phyloP scores from a whole-genome alignment of 2,329 filamentous ascomycete genomes.

The Hirsutella thompsonii region DNA sequence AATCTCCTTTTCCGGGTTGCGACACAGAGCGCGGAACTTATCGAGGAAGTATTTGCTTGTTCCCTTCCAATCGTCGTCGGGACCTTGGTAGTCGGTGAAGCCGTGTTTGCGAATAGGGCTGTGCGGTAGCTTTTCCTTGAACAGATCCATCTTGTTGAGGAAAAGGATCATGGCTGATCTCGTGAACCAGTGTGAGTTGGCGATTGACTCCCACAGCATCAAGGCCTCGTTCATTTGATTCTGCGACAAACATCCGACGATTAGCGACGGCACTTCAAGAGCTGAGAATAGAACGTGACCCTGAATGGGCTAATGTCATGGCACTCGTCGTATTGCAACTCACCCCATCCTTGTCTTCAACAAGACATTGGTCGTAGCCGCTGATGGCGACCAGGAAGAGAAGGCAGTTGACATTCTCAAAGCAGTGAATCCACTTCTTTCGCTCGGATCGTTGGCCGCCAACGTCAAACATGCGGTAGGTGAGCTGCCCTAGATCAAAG shows the following conservation, averaged over 20 bases:
- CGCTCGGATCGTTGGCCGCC: slow-evolving; percentile 90
- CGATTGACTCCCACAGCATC: slow-evolving; percentile 77
- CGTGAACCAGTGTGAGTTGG: slow-evolving; percentile 83
- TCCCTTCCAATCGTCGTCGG: slow-evolving; percentile 80
- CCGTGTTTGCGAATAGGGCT: slow-evolving; percentile 73
- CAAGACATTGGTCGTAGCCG: slow-evolving; percentile 91
- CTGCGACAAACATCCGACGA: slow-evolving; percentile 34
- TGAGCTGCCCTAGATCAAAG: slow-evolving; percentile 88
- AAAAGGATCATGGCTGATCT: slow-evolving; percentile 83
- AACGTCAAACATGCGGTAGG: slow-evolving; percentile 95
- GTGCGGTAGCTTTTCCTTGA: slow-evolving; percentile 72
- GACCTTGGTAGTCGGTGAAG: slow-evolving; percentile 81
- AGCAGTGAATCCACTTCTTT: slow-evolving; percentile 99
- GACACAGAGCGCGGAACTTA: slow-evolving; percentile 94
- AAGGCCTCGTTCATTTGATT: slow-evolving; percentile 88
- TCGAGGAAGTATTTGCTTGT: slow-evolving; percentile 99
- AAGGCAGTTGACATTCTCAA: slow-evolving; percentile 94
- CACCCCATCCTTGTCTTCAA: slow-evolving; percentile 66
- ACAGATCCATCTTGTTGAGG: slow-evolving; percentile 82
- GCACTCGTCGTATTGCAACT: no score
- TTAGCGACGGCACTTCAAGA: not conserved
- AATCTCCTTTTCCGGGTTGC: slow-evolving; percentile 98
- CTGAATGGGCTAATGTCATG: no score
- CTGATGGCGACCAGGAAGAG: slow-evolving; percentile 95
- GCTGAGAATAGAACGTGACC: not conserved